Percentiles rank a stretch among this genome's conserved stretches.
phyloP scores from a whole-genome alignment of 1,284 basidiomycete species.

The Xerocomus minutiporus region DNA sequence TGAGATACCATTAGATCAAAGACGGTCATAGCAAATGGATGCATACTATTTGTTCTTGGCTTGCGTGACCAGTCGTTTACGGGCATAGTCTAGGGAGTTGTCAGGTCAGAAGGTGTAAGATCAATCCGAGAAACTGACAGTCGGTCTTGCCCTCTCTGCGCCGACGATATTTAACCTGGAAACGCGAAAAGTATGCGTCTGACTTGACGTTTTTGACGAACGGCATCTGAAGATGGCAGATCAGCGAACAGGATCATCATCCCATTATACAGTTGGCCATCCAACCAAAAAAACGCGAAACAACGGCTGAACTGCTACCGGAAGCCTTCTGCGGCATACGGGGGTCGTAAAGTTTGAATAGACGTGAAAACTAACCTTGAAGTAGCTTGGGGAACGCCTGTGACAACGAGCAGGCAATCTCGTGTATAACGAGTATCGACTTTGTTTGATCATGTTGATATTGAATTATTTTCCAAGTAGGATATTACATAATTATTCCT shows the following conservation, averaged over 20 bases:
- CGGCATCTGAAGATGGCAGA: slow-evolving; percentile 58
- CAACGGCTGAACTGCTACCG: not conserved
- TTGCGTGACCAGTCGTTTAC: slow-evolving; percentile 93
- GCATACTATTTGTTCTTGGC: slow-evolving; percentile 99
- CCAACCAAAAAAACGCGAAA: slow-evolving; percentile 23
- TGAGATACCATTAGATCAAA: slow-evolving; percentile 19
- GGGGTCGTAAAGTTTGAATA: not conserved
- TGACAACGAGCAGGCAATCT: slow-evolving; percentile 27
- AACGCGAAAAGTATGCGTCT: slow-evolving; percentile 94
- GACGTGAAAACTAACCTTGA: slow-evolving; percentile 50
- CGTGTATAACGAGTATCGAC: slow-evolving; percentile 6
- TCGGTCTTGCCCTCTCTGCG: slow-evolving; percentile 98
- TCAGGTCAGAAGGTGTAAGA: slow-evolving; percentile 13
- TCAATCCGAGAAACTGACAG: slow-evolving; percentile 50
- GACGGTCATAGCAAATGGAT: not conserved
- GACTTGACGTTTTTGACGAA: slow-evolving; percentile 88
- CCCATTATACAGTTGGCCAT: slow-evolving; percentile 15
- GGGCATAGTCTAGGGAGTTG: slow-evolving; percentile 76
- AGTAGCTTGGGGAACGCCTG: slow-evolving; percentile 39
- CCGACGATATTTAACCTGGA: slow-evolving; percentile 96
- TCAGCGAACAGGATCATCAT: slow-evolving; percentile 26
- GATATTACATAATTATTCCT: slow-evolving; percentile 20
- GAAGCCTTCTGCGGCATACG: not conserved
- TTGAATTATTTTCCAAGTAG: not conserved
- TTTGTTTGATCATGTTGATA: slow-evolving; percentile 32